Conservation (phyloP, 23 red algal genomes). For the Gracilaria domingensis region DNA sequence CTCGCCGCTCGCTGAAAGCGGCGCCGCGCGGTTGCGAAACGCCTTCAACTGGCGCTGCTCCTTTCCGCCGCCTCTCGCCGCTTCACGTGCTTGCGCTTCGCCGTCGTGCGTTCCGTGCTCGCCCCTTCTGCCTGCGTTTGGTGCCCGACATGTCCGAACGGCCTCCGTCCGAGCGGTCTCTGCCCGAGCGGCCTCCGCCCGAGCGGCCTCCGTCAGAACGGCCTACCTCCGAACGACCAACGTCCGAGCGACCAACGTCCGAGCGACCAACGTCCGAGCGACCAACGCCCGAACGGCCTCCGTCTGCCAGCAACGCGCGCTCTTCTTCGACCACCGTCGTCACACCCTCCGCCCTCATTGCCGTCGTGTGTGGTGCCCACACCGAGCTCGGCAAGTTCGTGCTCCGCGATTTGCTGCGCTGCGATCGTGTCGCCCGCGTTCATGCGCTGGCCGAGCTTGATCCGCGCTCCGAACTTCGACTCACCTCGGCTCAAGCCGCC, state of each 20-base stretch:
- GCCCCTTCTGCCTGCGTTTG: neutral
- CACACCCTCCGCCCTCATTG: conserved; percentile 11
- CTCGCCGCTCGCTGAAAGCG: conserved; percentile 5
- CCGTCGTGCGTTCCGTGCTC: neutral
- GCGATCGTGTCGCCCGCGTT: conserved; percentile 17
- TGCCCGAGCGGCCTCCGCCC: too few relatives aligned
- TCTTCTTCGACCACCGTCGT: neutral
- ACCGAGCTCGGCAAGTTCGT: conserved; percentile 62
- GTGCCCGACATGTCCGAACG: conserved; percentile 9
- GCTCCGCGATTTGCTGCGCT: conserved; percentile 53
- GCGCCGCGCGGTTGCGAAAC: neutral
- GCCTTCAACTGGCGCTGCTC: neutral
- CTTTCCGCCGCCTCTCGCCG: neutral
- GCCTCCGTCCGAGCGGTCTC: neutral
- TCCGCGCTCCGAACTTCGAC: conserved; percentile 22
- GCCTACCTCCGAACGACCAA: too few relatives aligned
- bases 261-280: too few relatives aligned
- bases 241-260: too few relatives aligned
- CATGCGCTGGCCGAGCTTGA: conserved; percentile 57
- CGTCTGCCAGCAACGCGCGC: neutral
- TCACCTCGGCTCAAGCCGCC: conserved; percentile 23
- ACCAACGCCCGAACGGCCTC: neutral
- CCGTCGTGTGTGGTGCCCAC: conserved; percentile 60
- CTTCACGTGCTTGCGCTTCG: neutral
- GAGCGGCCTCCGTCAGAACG: too few relatives aligned